A percentile compares a stretch with the other conserved stretches of the same genome.
Evolutionary conservation across 805 yeast species (phyloP).

Genomic region (Tetrapisispora taiwanensis): DNA sequence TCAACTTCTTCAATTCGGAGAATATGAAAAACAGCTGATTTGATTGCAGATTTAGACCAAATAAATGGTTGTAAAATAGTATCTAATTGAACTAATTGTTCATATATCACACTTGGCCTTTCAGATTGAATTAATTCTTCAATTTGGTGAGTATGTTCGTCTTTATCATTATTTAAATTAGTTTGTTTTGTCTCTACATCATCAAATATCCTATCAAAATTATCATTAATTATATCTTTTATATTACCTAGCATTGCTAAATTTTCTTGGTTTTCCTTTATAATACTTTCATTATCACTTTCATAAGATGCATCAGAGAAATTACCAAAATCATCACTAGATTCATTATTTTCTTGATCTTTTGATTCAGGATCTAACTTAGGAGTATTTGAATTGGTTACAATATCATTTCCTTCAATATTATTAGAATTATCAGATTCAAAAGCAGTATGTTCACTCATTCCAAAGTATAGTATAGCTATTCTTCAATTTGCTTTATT

Average conservation of each 20-base stretch:
- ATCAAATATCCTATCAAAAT: constrained; percentile 5
- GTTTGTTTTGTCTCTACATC: not conserved
- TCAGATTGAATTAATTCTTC: constrained; percentile 17
- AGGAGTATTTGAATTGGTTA: not conserved
- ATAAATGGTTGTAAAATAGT: constrained; percentile 16
- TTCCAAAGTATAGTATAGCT: too few species aligned
- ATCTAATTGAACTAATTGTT: constrained; percentile 20
- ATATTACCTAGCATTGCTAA: not conserved
- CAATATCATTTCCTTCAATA: not conserved
- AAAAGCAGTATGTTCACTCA: not conserved
- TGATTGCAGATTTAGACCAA: constrained; percentile 23
- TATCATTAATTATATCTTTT: not conserved
- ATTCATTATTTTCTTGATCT: constrained; percentile 3
- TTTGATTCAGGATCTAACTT: not conserved
- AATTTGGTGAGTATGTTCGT: not conserved
- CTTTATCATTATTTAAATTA: not conserved
- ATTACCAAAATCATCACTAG: constrained; percentile 29
- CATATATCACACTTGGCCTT: constrained; percentile 24
- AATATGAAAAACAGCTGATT: constrained; percentile 19
- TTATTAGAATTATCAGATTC: not conserved
- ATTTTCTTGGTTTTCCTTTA: not conserved
- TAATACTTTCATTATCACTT: constrained; percentile 2
- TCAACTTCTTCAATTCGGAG: constrained; percentile 17
- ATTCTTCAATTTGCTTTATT: too few species aligned
- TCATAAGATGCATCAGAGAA: constrained; percentile 27